Evolutionary conservation across 106 monocot genomes (phyloP).

Genomic region (Allium fistulosum): DNA sequence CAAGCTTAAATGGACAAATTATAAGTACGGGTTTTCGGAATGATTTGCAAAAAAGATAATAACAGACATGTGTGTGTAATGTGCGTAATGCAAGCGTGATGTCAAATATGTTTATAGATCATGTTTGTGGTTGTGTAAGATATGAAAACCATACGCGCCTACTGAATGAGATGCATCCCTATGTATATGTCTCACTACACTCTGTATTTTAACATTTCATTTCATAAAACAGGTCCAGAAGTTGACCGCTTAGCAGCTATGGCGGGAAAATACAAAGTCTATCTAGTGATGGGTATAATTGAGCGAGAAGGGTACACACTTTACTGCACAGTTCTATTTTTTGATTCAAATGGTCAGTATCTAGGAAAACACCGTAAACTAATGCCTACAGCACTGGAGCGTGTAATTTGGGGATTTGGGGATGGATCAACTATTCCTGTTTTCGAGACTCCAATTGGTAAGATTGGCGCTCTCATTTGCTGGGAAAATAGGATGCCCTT

Average conservation of each 20-base stretch:
- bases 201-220: no score
- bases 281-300: slow-evolving; percentile 92
- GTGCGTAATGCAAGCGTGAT: no score
- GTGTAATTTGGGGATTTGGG: slow-evolving; percentile 96
- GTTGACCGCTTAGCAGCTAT: slow-evolving; percentile 75
- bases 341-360: slow-evolving; percentile 74
- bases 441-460: slow-evolving; percentile 80
- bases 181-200: no score
- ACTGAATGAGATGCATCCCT: no score
- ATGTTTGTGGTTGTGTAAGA: no score
- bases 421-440: slow-evolving; percentile 99
- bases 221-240: slow-evolving; percentile 59
- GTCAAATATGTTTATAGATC: no score
- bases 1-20: no score
- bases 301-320: slow-evolving; percentile 91
- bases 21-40: no score
- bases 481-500: slow-evolving; percentile 99
- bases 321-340: slow-evolving; percentile 92
- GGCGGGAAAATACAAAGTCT: slow-evolving; percentile 91
- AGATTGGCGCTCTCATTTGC: slow-evolving; percentile 94
- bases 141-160: no score
- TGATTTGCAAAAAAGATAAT: no score
- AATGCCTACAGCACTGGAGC: slow-evolving; percentile 89
- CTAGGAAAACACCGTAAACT: slow-evolving; percentile 92
- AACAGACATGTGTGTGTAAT: no score